These are phyloP conservation scores for Lichtheimia hyalospora DNA, from an alignment of 371 early-diverging fungal genomes.

Conservation along the genomic window DNA sequence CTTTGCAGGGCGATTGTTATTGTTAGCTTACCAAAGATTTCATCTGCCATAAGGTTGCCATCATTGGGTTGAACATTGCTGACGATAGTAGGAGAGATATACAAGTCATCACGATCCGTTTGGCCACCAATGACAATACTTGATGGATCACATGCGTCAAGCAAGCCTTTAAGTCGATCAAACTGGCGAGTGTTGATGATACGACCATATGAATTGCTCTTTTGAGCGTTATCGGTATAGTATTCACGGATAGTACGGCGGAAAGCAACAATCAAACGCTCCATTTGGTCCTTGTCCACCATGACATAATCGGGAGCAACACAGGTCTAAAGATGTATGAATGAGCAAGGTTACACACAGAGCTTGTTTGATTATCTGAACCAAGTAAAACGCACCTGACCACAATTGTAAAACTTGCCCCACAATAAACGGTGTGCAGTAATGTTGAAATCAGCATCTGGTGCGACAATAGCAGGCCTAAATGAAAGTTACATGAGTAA, in stretches of 20 bases:
- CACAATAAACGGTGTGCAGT: conserved; percentile 75
- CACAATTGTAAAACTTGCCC: conserved; percentile 80
- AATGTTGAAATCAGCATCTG: conserved; percentile 62
- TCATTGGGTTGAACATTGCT: conserved; percentile 50
- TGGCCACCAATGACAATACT: conserved; percentile 57
- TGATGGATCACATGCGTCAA: conserved; percentile 49
- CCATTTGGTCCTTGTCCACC: conserved; percentile 54
- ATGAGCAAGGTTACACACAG: neutral
- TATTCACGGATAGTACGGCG: conserved; percentile 42
- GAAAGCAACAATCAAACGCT: conserved; percentile 52
- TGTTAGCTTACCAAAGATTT: conserved; percentile 61
- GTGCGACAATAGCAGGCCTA: conserved; percentile 74
- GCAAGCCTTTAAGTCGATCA: conserved; percentile 55
- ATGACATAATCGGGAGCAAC: conserved; percentile 87
- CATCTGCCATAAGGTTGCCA: conserved; percentile 66
- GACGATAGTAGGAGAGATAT: conserved; percentile 69
- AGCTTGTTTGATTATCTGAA: neutral
- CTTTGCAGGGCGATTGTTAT: neutral
- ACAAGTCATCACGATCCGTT: conserved; percentile 55
- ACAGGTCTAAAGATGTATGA: conserved; percentile 62
- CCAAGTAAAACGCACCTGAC: conserved; percentile 49
- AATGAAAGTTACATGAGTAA: neutral
- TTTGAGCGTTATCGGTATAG: conserved; percentile 48
- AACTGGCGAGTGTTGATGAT: conserved; percentile 73
- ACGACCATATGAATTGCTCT: conserved; percentile 59